Conservation (phyloP, 1,139 yeast species). For the Blastobotrys petasosporus region DNA sequence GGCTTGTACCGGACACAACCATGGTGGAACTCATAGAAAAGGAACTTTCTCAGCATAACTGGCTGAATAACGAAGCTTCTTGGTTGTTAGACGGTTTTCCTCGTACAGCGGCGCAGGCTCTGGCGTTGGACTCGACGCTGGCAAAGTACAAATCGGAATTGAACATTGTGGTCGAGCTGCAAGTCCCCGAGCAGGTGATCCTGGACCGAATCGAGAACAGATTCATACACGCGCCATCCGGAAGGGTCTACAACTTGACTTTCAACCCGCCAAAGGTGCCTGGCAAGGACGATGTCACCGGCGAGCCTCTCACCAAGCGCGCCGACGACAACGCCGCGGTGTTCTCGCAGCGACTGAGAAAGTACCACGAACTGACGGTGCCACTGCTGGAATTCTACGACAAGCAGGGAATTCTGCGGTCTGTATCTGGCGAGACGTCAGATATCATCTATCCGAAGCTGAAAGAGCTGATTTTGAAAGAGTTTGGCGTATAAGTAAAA, state of each 20-base stretch:
- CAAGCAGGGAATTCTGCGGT: constrained; percentile 46
- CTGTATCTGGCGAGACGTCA: constrained; percentile 70
- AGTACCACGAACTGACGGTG: constrained; percentile 51
- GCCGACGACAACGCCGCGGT: constrained; percentile 73
- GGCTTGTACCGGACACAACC: constrained; percentile 63
- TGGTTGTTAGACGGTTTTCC: constrained; percentile 95
- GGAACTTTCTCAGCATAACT: constrained; percentile 42
- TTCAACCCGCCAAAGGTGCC: constrained; percentile 85
- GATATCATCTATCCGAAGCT: constrained; percentile 79
- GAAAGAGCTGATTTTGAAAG: constrained; percentile 17
- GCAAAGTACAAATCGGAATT: constrained; percentile 38
- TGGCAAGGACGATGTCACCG: constrained; percentile 81
- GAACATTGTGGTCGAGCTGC: constrained; percentile 73
- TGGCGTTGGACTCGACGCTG: constrained; percentile 47
- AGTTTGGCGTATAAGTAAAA: constrained; percentile 6
- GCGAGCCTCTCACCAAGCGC: constrained; percentile 74
- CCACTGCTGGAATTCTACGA: constrained; percentile 63
- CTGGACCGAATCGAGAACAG: constrained; percentile 76
- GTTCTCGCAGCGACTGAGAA: constrained; percentile 59
- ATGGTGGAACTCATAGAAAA: constrained; percentile 55
- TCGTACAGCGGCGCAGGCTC: constrained; percentile 69
- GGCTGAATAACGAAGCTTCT: constrained; percentile 44
- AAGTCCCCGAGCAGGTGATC: constrained; percentile 76
- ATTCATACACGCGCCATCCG: constrained; percentile 79
- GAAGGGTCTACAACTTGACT: constrained; percentile 76